These are phyloP conservation scores for Benincasa hispida DNA, from an alignment of 306 rosid genomes.

Conservation along the genomic window DNA sequence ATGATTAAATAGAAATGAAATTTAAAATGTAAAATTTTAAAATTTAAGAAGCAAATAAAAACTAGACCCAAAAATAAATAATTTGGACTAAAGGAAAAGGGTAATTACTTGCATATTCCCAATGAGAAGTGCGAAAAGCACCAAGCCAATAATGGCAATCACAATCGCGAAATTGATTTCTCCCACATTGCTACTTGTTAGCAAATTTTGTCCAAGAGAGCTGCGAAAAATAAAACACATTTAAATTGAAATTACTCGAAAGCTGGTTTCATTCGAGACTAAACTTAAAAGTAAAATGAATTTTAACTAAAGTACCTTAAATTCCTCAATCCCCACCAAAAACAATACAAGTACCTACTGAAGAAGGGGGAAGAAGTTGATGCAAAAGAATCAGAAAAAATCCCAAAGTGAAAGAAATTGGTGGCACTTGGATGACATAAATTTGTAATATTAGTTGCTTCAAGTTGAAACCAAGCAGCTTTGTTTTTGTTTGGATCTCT, in stretches of 20 bases:
- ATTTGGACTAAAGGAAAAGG: neutral
- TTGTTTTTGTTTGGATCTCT: neutral
- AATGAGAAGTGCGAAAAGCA: conserved; percentile 14
- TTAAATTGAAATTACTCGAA: too few species aligned
- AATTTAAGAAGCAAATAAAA: too few species aligned
- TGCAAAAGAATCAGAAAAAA: conserved; percentile 8
- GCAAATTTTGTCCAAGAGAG: conserved; percentile 18
- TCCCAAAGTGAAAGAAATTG: neutral
- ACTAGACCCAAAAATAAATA: too few species aligned
- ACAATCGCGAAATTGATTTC: conserved; percentile 14
- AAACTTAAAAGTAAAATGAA: too few species aligned
- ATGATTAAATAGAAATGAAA: too few species aligned
- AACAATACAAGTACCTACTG: conserved; percentile 13
- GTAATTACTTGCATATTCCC: conserved; percentile 21
- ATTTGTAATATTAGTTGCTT: neutral
- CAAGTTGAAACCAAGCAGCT: neutral
- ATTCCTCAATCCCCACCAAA: conserved; percentile 24
- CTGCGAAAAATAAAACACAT: neutral
- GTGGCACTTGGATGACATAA: neutral
- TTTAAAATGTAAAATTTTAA: too few species aligned
- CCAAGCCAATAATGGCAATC: conserved; percentile 10
- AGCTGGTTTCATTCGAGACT: too few species aligned
- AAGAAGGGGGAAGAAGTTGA: conserved; percentile 6
- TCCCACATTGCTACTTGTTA: conserved; percentile 9
- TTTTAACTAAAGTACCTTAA: neutral